Evolutionary conservation across 495 filamentous ascomycete species (phyloP), one percentile per base, ranked within the genome.

Genomic region (Symbiotaphrina buchneri): DNA sequence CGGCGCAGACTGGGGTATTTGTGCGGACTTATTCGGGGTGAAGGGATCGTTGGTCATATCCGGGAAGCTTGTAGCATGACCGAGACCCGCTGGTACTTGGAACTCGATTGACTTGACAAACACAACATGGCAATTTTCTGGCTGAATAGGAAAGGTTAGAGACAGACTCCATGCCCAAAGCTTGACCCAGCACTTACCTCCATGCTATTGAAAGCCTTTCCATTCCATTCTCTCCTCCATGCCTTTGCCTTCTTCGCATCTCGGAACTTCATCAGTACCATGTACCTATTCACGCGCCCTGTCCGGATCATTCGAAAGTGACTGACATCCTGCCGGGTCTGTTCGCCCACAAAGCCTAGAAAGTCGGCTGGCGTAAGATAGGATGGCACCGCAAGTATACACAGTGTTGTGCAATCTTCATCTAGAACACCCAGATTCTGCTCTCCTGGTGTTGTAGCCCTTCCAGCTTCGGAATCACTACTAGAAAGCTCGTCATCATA

Each of bases 241-340:
- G 68, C 58, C 39, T 55, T 70, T 6, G 87, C 87, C 38, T 65
- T 68, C 42, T 60, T 63, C 26, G 63, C 61, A 40, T 71, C 71
- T 28, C 81, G 58, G 48, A 95, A 94, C 54, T 92, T 95, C 75
- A 97, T 85, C 35, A 97, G 58, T 28, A 93, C 87, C 69, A 97
- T 78, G 54, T 95, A 97, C 44, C 84, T 68, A 48, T 85, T 94
- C 42, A 75, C 68, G 32, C 75, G 59, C 30, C 73, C 74, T 3
- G 87, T 95, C 57, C 79, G 69, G 29, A 97, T 76, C 74, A 97
- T 90, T 24, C 87, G 62, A 44, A 93, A 91, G 55, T 97, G 90
- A 41, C 77, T 91, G 37, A 95, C 79, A 33, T 80, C 61, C 36
- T 80, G 74, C 47, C 78, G 66, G 40, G 83, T 92, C 45, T 72